Base-by-base conservation (phyloP, 2,329 filamentous ascomycete species). In the Exophiala viscosa region DNA sequence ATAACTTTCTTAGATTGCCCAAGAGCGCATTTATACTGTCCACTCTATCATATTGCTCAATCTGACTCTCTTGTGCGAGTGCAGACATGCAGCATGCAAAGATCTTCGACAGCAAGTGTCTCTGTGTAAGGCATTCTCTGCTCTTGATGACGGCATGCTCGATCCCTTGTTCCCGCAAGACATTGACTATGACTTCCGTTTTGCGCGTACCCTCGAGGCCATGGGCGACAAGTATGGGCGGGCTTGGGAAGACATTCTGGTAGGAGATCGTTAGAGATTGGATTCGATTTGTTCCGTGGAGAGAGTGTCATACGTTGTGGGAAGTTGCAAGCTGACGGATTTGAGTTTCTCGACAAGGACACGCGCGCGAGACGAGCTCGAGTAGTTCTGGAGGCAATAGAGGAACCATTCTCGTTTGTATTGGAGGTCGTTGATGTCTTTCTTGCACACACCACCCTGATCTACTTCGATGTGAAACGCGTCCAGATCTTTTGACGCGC, bases 161-260 rank as follows among this genome's bases (percentile, higher is more conserved):
- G 32, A 73, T 74, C 3, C 78, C 75, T 6, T 87, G 78, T 31
- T 81, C 76, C 9, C 76, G 78, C 14, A 95, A 78, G 13, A 90
- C 78, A 2, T 78, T 76, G 51, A 77, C 76, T 3, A 86, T 76
- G 45, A 96, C 79, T 43, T 82, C 81, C 31, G 84, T 88, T 73
- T 97, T 97, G 36, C 90, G 92, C 0, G 91, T 95, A 2, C 90
- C 86, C 64, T 91, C 85, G 28, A 90, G 82, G 45, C 93, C 93
- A 68, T 97, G 85, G 44, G 95, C 70, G 17, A 96, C 83, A 9
- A 96, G 69, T 55, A 88, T 87, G 9, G 83, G 76, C 51, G 87
- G 87, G 51, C 82, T 85, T 28, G 88, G 85, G n/a, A 85, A 58
- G 13, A 39, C 38, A 39, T 42, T 28, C 40, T 42, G 28, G 2